Conservation (phyloP, 345 rosid genomes). For the Hibiscus tridactylites region DNA sequence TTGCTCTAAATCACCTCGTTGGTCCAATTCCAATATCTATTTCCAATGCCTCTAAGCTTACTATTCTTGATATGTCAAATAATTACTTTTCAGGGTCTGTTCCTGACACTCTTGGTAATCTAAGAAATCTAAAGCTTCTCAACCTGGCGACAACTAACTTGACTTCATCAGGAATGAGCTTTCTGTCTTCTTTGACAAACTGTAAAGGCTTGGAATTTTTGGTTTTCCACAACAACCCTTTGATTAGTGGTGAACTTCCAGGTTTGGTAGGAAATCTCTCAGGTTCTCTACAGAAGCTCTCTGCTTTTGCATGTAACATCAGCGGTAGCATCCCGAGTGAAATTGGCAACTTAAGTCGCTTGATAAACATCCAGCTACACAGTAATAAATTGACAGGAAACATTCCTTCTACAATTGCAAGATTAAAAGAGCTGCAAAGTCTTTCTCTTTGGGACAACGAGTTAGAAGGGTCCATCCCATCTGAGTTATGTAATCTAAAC, state of each 20-base stretch:
- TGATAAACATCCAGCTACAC: background rate
- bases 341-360: background rate
- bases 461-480: background rate
- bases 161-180: background rate
- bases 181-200: background rate
- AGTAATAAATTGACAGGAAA: conserved; percentile 2
- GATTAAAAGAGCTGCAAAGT: background rate
- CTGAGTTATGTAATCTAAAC: background rate
- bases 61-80: background rate
- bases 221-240: background rate
- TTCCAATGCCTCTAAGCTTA: background rate
- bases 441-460: background rate
- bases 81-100: background rate
- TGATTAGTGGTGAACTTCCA: background rate
- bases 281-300: background rate
- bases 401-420: conserved; percentile 6
- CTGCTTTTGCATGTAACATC: background rate
- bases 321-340: background rate
- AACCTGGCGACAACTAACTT: background rate
- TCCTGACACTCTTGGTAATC: background rate
- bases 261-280: background rate
- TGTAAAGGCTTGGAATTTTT: background rate
- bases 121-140: background rate
- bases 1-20: background rate
- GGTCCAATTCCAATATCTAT: background rate